Evolutionary conservation across 306 rosid genomes (phyloP).

Genomic region (Vigna angularis): DNA sequence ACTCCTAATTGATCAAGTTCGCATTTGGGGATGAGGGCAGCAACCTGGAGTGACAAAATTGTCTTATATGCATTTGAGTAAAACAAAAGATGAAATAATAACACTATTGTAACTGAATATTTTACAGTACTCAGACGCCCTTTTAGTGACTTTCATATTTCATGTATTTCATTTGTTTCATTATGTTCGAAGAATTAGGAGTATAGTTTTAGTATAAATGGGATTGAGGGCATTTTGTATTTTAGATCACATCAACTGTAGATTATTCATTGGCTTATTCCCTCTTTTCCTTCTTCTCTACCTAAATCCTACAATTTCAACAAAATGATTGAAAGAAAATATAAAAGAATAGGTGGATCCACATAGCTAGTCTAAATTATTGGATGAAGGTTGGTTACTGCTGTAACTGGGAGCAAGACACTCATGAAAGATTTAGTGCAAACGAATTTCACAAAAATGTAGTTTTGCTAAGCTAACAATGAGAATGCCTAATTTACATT

Average conservation of each 20-base stretch:
- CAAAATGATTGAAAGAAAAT: constrained; percentile 6
- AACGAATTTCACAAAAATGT: constrained; percentile 21
- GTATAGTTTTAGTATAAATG: background rate
- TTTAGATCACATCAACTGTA: background rate
- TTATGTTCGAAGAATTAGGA: background rate
- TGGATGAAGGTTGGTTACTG: background rate
- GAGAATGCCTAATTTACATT: constrained; percentile 15
- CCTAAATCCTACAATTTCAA: constrained; percentile 7
- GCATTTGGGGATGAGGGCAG: constrained; percentile 82
- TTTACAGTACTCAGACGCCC: constrained; percentile 1
- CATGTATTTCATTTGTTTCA: background rate
- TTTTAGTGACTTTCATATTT: background rate
- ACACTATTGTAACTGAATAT: background rate
- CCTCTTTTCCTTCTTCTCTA: constrained; percentile 12
- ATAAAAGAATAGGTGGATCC: constrained; percentile 1
- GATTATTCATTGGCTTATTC: constrained; percentile 3
- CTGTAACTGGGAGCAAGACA: constrained; percentile 5
- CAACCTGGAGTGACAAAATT: constrained; percentile 68
- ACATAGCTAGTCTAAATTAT: constrained; percentile 3
- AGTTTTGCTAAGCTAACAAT: constrained; percentile 1
- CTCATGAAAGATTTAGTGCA: background rate
- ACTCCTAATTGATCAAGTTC: constrained; percentile 71
- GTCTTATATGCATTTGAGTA: constrained; percentile 23
- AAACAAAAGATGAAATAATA: constrained; percentile 29
- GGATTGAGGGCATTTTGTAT: background rate